These are phyloP conservation scores for Mortierella sp. DNA, from an alignment of 371 early-diverging fungal genomes.

Conservation along the genomic window DNA sequence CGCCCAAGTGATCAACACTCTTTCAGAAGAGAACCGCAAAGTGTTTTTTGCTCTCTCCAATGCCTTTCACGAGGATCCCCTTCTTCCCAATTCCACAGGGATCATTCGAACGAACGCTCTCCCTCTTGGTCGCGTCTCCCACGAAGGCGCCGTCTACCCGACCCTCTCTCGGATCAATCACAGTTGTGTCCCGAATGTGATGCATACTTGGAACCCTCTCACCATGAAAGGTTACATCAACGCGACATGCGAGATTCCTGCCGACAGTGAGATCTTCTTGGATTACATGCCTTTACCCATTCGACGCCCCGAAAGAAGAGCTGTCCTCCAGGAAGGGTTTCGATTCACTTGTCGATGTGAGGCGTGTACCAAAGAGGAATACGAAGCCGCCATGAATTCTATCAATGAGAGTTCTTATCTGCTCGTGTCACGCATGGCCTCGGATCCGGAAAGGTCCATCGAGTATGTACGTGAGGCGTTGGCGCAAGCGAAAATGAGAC, in stretches of 20 bases:
- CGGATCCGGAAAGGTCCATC: too few species aligned
- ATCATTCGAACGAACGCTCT: constrained; percentile 21
- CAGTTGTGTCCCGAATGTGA: constrained; percentile 17
- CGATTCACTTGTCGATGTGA: too few species aligned
- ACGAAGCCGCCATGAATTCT: too few species aligned
- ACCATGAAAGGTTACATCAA: constrained; percentile 16
- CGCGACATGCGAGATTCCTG: constrained; percentile 17
- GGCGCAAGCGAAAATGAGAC: too few species aligned
- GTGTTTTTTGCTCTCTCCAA: constrained; percentile 13
- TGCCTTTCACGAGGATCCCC: neutral
- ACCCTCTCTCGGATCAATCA: constrained; percentile 29
- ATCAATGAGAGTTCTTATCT: too few species aligned
- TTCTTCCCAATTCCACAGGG: constrained; percentile 4
- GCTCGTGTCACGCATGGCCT: too few species aligned
- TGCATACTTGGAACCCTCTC: constrained; percentile 18
- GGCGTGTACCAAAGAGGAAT: too few species aligned
- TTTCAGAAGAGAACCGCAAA: constrained; percentile 11
- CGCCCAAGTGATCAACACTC: constrained; percentile 7
- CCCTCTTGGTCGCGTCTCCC: constrained; percentile 11
- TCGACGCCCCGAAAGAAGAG: too few species aligned
- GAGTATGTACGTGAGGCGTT: too few species aligned
- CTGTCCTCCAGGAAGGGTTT: too few species aligned
- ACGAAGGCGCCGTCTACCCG: constrained; percentile 12
- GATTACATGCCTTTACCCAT: too few species aligned
- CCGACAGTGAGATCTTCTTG: constrained; percentile 22